phyloP scores from a whole-genome alignment of 2,329 filamentous ascomycete genomes.

The Microcyclosporella mali region DNA sequence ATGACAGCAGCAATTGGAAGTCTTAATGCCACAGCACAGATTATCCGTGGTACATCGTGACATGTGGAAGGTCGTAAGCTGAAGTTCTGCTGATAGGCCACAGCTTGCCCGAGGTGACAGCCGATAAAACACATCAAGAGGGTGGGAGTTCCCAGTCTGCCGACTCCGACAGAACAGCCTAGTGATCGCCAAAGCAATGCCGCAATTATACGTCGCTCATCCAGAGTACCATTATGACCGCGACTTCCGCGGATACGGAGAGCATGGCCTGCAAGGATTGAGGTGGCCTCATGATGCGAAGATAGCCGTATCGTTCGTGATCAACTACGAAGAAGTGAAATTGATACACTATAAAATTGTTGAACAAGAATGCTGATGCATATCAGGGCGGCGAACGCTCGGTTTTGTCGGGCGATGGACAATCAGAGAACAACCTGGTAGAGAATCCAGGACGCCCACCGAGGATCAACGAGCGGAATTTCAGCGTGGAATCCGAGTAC shows the following conservation, averaged over 20 bases:
- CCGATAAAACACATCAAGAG: too few relatives aligned
- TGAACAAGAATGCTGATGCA: too few relatives aligned
- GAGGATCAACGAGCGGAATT: constrained; percentile 30
- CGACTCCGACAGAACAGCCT: too few relatives aligned
- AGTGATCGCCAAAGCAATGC: constrained; percentile 7
- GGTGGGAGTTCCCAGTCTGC: too few relatives aligned
- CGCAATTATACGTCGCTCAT: constrained; percentile 14
- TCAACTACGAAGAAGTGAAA: constrained; percentile 41
- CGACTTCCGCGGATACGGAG: constrained; percentile 27
- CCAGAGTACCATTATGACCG: constrained; percentile 18
- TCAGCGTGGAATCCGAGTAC: constrained; percentile 46
- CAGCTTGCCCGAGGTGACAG: too few relatives aligned
- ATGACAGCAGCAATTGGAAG: too few relatives aligned
- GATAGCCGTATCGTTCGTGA: constrained; percentile 43
- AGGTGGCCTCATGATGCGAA: constrained; percentile 42
- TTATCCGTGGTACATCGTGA: too few relatives aligned
- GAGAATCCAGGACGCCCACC: constrained; percentile 29
- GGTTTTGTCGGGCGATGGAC: constrained; percentile 36
- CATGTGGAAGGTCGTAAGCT: too few relatives aligned
- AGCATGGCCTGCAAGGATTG: constrained; percentile 16
- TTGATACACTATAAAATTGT: neutral
- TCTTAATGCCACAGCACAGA: too few relatives aligned
- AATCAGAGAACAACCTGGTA: constrained; percentile 34
- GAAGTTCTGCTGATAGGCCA: too few relatives aligned
- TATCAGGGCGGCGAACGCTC: constrained; percentile 35